Evolutionary conservation across 768 basidiomycete species (phyloP), one percentile per base, ranked within the genome.

Genomic region (Nevesoporus exiguus): DNA sequence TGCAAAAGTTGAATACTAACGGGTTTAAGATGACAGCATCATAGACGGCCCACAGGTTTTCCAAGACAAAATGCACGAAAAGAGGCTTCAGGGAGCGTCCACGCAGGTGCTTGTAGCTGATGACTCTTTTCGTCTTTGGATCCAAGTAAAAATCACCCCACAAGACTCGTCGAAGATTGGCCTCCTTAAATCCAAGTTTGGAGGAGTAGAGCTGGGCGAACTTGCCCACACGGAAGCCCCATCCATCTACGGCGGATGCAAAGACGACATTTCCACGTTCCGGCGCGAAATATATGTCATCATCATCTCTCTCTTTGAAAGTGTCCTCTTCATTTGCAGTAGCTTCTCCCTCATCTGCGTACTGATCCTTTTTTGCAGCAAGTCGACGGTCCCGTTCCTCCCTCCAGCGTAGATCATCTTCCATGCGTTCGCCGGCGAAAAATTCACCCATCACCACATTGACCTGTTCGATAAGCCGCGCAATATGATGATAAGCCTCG

Each of bases 91-190:
- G 72, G 46, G 82, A 79, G 40, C 93, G 82, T 17, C 93, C 96
- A 48, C 81, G 83, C 55, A 98, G 79, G 71, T 95, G 90, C 72
- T 93, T 95, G 70, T 93, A 77, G 62, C 87, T 90, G 66, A 98
- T 85, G 36, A 98, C 90, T 60, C 84, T 81, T 72, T 97, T 98
- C 41, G 89, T 89, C 75, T 98, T 98, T 0, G 96, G 91, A 69
- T 98, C 97, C 48, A 98, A 78, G 71, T 89, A 99, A 68, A 86
- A 98, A 71, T 98, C 97, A 3, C 97, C 97, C 97, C 97, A 99
- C 7, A 99, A 76, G 9, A 93, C 93, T 47, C 84, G 79, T 54
- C 89, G 79, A 34, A 99, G 74, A 64, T 90, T 95, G 6, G 76
- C 77, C 72, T 98, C 96, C 67, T 90, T 89, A 64, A 98, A 87